Base-by-base conservation (phyloP, 108 stramenopile genomes). In the Cyclostephanos tholiformis region DNA sequence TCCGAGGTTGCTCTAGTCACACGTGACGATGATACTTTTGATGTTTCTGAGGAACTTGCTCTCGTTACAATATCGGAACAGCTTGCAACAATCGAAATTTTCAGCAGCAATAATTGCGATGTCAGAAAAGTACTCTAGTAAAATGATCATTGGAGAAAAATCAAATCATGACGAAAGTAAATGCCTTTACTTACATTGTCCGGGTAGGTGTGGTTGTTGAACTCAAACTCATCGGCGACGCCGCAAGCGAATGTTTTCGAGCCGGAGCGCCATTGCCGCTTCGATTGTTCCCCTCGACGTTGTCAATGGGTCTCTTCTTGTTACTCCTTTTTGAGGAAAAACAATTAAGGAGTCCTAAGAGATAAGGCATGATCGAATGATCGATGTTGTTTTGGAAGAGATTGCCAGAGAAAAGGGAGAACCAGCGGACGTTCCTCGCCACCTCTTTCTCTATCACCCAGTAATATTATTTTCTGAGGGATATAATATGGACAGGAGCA, bases 291-390 rank as follows among this genome's bases (percentile, higher is more conserved):
- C 13, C 61, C 30, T 38, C 11, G 0, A 19, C 61, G 19, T 20
- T 44, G 61, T 22, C 20, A 16, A 14, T 60, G 30, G 6, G 32
- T 22, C 20, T 29, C 20, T 5, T 39, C n/a, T 19, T 62, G n/a
- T 36, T 36, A 36, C 38, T 62, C 17, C 22, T 62, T 17, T 62
- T 62, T 4, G 57, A 43, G 36, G 61, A 62, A 38, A 62, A 44
- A 17, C 29, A 36, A 38, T 62, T 62, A 38, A 62, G 61, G 14
- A 39, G 38, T 5, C 61, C 22, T 6, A 62, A 6, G 19, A 62
- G 17, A 62, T 38, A 9, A 0, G 61, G 61, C 61, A 62, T 62
- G 30, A 26, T 60, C 35, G 59, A 60, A n/a, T n/a, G n/a, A n/a
- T n/a, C n/a, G n/a, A n/a, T n/a, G n/a, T n/a, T n/a, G n/a, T n/a